Base-by-base conservation (phyloP, 2,329 filamentous ascomycete species). In the Calonectria ilicicola region DNA sequence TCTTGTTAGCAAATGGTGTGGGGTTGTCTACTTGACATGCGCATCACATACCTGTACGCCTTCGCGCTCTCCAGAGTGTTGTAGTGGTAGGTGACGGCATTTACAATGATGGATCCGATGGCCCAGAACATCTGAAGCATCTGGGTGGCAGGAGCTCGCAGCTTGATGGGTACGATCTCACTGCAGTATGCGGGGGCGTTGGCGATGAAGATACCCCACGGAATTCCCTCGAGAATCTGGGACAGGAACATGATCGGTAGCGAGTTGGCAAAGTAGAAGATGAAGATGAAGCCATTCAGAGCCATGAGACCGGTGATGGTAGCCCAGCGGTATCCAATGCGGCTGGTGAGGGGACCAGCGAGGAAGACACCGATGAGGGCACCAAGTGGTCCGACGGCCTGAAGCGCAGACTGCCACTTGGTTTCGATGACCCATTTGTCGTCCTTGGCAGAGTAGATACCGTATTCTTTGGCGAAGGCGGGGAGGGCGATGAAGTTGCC, bases 61-160 rank as follows among this genome's bases (percentile, higher is more conserved):
- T 42, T 46, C 21, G 51, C 17, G n/a, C 63, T 29, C 0, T 58
- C 17, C 0, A 60, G 8, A 0, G 53, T 58, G 27, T 90, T 87
- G 84, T 88, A 91, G 65, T 81, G 78, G 78, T 88, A 91, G 23
- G 88, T 89, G 67, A 89, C 86, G 56, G 81, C 90, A 27, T 85
- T 87, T 42, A 92, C 90, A 49, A 92, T 90, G 78, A 92, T 91
- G 23, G 84, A 82, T 17, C 90, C 90, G 75, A 92, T 89, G 5
- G 89, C 88, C 90, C 90, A 92, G 83, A 89, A 89, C 90, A 92
- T 92, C 80, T 92, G 90, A 80, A 92, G 76, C 84, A 89, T 91
- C 77, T 89, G 88, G 2, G 90, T 92, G 17, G 85, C 86, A 51
- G 89, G 87, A 69, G 87, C 90, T 80, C 90, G 84, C 51, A 92